phyloP scores from a whole-genome alignment of 768 basidiomycete genomes.

The Phaeotremella fagi region DNA sequence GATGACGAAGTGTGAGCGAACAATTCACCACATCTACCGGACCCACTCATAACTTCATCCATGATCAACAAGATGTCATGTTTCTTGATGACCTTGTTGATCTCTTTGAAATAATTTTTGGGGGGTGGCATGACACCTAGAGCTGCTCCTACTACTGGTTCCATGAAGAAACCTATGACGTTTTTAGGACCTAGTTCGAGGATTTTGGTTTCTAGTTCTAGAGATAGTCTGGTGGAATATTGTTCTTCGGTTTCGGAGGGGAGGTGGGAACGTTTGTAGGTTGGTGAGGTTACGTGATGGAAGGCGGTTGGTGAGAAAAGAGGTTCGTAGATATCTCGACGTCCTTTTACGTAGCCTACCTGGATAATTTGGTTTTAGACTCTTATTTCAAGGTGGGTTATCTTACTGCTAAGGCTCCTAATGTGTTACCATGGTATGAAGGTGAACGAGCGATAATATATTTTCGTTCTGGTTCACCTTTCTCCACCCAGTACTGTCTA shows the following conservation, averaged over 20 bases:
- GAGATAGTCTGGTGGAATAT: slow-evolving; percentile 17
- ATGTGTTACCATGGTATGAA: slow-evolving; percentile 34
- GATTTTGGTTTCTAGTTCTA: slow-evolving; percentile 29
- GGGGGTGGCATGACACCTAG: slow-evolving; percentile 29
- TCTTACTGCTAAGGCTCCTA: slow-evolving; percentile 13
- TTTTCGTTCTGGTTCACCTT: slow-evolving; percentile 9
- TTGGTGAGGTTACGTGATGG: slow-evolving; percentile 20
- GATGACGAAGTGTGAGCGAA: slow-evolving; percentile 19
- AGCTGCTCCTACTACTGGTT: slow-evolving; percentile 18
- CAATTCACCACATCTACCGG: slow-evolving; percentile 12
- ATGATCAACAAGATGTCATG: slow-evolving; percentile 16
- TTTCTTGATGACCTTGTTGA: slow-evolving; percentile 10
- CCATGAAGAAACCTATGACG: slow-evolving; percentile 30
- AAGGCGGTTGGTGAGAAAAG: slow-evolving; percentile 7
- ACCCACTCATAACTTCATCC: slow-evolving; percentile 27
- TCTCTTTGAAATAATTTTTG: slow-evolving; percentile 22
- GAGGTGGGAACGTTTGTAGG: slow-evolving; percentile 7
- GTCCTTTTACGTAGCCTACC: slow-evolving; percentile 6
- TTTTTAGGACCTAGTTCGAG: slow-evolving; percentile 15
- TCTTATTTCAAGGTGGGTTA: no score
- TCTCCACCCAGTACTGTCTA: slow-evolving; percentile 33
- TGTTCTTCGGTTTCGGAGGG: slow-evolving; percentile 15
- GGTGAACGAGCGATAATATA: slow-evolving; percentile 28
- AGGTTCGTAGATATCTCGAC: slow-evolving; percentile 16
- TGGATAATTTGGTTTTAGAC: no score